Percentiles rank a stretch among this genome's conserved stretches.
Evolutionary conservation across 1,284 basidiomycete species (phyloP).

Genomic region (Malassezia yamatoensis): DNA sequence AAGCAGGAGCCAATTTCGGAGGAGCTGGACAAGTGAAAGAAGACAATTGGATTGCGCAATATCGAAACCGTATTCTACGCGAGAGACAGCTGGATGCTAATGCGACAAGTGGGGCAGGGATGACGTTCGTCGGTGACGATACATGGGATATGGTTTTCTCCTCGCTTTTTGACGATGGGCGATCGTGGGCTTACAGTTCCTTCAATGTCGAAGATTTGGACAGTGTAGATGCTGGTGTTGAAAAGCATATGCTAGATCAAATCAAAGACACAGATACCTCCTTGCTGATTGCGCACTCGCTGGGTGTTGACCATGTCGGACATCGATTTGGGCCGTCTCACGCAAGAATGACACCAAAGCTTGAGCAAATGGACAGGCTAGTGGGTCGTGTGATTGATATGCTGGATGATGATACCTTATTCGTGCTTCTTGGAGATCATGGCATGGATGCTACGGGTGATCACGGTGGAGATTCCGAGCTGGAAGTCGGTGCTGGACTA

Average conservation of each 20-base stretch:
- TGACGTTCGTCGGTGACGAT: slow-evolving; percentile 85
- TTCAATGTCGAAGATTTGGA: slow-evolving; percentile 98
- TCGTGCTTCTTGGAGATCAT: slow-evolving; percentile 89
- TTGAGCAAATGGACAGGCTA: slow-evolving; percentile 54
- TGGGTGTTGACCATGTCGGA: slow-evolving; percentile 96
- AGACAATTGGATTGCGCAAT: slow-evolving; percentile 60
- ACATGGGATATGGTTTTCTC: slow-evolving; percentile 91
- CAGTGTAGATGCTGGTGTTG: slow-evolving; percentile 84
- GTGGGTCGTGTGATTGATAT: slow-evolving; percentile 22
- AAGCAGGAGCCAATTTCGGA: slow-evolving; percentile 82
- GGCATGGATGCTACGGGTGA: slow-evolving; percentile 94
- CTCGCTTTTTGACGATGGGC: slow-evolving; percentile 59
- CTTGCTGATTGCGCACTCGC: slow-evolving; percentile 79
- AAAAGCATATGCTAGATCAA: slow-evolving; percentile 65
- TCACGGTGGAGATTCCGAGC: slow-evolving; percentile 79
- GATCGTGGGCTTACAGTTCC: slow-evolving; percentile 77
- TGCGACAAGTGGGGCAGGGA: slow-evolving; percentile 7
- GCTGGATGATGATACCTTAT: slow-evolving; percentile 51
- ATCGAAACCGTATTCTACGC: slow-evolving; percentile 39
- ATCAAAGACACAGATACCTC: slow-evolving; percentile 54
- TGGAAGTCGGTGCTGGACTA: slow-evolving; percentile 74
- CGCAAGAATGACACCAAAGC: slow-evolving; percentile 71
- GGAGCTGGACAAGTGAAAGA: slow-evolving; percentile 60
- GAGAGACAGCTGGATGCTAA: not conserved
- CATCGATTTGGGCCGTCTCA: slow-evolving; percentile 86